phyloP scores from a whole-genome alignment of 108 stramenopile species.

The Parmales sp. region DNA sequence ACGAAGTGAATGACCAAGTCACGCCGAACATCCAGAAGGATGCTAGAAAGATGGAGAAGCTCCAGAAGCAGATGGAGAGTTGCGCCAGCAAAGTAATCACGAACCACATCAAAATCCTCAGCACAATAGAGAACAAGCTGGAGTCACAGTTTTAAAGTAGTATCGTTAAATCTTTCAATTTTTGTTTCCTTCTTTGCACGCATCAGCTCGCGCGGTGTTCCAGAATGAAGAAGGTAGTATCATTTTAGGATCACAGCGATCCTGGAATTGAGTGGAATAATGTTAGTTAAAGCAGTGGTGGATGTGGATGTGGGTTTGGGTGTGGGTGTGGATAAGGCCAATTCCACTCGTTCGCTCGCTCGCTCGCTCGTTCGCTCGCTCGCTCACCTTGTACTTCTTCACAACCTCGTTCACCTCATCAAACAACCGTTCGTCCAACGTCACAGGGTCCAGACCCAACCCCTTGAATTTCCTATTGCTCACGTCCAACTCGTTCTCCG shows the following conservation, averaged over 20 bases:
- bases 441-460: conserved; percentile 82
- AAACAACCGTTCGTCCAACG: conserved; percentile 75
- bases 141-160: conserved; percentile 22
- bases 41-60: conserved; percentile 45
- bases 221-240: conserved; percentile 91
- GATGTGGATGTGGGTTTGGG: too few species aligned
- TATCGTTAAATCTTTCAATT: too few species aligned
- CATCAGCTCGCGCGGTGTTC: conserved; percentile 83
- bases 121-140: conserved; percentile 64
- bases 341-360: too few species aligned
- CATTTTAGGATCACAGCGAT: conserved; percentile 78
- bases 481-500: conserved; percentile 97
- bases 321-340: too few species aligned
- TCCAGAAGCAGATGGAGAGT: conserved; percentile 49
- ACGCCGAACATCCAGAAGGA: conserved; percentile 59
- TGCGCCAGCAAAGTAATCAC: conserved; percentile 62
- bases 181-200: conserved; percentile 50
- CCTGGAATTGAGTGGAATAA: too few species aligned
- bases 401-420: conserved; percentile 89
- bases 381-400: conserved; percentile 83
- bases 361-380: too few species aligned
- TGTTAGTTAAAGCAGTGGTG: too few species aligned
- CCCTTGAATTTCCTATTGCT: conserved; percentile 86
- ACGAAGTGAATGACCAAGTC: conserved; percentile 64
- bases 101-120: conserved; percentile 52